Percentiles rank a stretch among this genome's conserved stretches.
Evolutionary conservation across 805 yeast genomes (phyloP).

Genomic region (Yarrowia keelungensis): DNA sequence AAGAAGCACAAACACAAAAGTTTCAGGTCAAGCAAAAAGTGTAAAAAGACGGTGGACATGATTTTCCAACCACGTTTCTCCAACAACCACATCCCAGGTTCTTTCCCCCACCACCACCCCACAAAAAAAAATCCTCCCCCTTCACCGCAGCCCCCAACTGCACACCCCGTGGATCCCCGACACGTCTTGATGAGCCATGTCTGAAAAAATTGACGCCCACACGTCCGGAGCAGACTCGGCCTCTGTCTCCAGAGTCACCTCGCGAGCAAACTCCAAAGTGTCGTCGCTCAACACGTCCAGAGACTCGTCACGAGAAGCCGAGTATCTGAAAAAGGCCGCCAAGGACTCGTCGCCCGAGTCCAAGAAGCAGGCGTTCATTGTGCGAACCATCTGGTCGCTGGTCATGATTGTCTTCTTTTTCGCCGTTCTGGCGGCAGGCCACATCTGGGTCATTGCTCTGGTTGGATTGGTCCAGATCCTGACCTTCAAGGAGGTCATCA

Average conservation of each 20-base stretch:
- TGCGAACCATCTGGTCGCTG: conserved; percentile 90
- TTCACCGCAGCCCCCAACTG: conserved; percentile 4
- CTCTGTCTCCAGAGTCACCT: conserved; percentile 27
- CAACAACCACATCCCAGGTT: conserved; percentile 1
- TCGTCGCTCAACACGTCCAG: conserved; percentile 19
- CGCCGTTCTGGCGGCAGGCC: conserved; percentile 79
- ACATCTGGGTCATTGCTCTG: conserved; percentile 74
- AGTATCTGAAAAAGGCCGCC: conserved; percentile 38
- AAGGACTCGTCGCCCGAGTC: conserved; percentile 52
- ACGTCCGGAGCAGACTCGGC: conserved; percentile 35
- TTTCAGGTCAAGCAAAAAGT: conserved; percentile 5
- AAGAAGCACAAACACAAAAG: not conserved
- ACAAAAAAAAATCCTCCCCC: not conserved
- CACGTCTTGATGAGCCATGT: conserved; percentile 32
- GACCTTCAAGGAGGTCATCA: conserved; percentile 90
- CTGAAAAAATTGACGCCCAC: conserved; percentile 34
- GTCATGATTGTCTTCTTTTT: conserved; percentile 85
- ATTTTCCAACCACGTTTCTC: conserved; percentile 28
- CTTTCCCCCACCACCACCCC: not conserved
- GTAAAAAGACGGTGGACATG: conserved; percentile 1
- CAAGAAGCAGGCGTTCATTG: conserved; percentile 82
- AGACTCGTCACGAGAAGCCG: conserved; percentile 36
- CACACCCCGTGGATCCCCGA: conserved; percentile 14
- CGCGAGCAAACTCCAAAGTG: conserved; percentile 30
- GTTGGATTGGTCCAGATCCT: conserved; percentile 78